Conservation (phyloP, 2,329 filamentous ascomycete genomes). For the Aphanocladium album region DNA sequence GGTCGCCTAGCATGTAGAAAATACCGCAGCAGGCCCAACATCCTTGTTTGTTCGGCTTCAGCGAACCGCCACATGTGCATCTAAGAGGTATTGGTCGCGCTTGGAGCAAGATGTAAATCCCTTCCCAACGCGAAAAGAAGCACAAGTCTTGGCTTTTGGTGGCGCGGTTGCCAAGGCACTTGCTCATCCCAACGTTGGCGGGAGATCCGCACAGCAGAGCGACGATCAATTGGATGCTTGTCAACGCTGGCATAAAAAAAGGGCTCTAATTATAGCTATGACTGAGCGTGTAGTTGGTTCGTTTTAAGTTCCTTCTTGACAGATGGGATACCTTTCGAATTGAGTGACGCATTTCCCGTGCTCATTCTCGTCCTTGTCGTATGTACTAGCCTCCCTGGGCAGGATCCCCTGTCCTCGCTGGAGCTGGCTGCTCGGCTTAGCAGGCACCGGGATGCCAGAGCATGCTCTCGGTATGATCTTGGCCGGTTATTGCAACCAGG, state of each 20-base stretch:
- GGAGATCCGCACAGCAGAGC: conserved; percentile 9
- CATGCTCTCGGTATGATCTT: neutral
- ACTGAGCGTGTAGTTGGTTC: too few relatives aligned
- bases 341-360: neutral
- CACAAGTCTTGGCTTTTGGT: conserved; percentile 11
- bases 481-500: neutral
- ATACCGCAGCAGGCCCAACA: neutral
- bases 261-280: too few relatives aligned
- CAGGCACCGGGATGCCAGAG: neutral
- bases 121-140: conserved; percentile 8
- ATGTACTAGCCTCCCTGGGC: neutral
- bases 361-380: neutral
- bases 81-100: neutral
- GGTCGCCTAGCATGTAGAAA: neutral
- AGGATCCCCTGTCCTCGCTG: neutral
- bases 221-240: conserved; percentile 5
- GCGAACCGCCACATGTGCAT: neutral
- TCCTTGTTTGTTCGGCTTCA: neutral
- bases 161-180: conserved; percentile 8
- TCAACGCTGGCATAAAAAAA: neutral
- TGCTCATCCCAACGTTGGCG: conserved; percentile 7
- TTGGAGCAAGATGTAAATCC: neutral
- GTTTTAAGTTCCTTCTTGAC: too few relatives aligned
- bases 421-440: neutral
- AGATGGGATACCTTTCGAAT: neutral